Evolutionary conservation across 306 rosid species (phyloP), one percentile per base, ranked within the genome.

Genomic region (Trifolium fragiferum): DNA sequence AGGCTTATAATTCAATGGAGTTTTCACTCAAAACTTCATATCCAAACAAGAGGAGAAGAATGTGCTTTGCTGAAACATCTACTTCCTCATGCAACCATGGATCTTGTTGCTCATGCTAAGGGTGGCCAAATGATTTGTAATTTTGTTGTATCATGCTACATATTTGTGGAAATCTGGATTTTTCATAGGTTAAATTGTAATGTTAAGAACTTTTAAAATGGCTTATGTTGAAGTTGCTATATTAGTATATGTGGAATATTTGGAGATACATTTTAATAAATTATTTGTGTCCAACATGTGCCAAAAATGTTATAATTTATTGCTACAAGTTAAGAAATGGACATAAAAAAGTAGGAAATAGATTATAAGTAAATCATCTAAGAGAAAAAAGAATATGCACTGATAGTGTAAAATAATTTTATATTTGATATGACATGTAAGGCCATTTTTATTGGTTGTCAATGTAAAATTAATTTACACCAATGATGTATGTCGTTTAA

Each of bases 1-100:
- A 90, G 76, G 94, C 87, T 60, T 82, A 89, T 13, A 72, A 33
- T 20, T 78, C 85, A 49, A 80, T 84, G 37, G 98, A 93, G 65
- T 91, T 87, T 74, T 82, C 91, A 10, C 91, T 88, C 0, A 86
- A 89, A 75, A 83, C 85, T 19, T 83, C 86, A 1, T 73, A 73
- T 46, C 86, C 81, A 57, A 73, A 49, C 71, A 93, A 93, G 86
- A 72, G 87, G 71, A 86, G 75, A 75, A 87, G 91, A 74, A 43
- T 72, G 21, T 82, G 90, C 63, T 75, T 70, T 80, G 50, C 84
- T 44, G 93, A 86, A 66, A 73, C 82, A 60, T 81, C 78, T 63
- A 64, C 70, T 43, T 53, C 80, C 33, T 70, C 84, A 62, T 81
- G 78, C 78, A 64, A 37, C 58, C 74, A 76, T 65, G 81, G 6